Evolutionary conservation across 257 asterid genomes (phyloP), one percentile per base, ranked within the genome.

Genomic region (Scutellaria galericulata): DNA sequence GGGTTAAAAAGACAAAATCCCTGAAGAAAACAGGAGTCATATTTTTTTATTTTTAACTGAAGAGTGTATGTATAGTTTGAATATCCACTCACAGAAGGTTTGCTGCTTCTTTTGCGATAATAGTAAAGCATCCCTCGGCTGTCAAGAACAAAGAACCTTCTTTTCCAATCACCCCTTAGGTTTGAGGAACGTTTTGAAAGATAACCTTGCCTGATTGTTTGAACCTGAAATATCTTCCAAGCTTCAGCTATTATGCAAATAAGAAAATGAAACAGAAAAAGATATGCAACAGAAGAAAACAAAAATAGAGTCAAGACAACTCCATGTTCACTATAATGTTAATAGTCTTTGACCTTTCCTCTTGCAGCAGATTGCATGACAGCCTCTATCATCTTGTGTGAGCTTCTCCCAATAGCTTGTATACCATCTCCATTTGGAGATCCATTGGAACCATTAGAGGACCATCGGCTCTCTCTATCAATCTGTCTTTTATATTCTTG

Each of bases 41-140:
- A 46, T 47, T 20, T 15, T n/a, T 10, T n/a, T 1, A 31, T 60
- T 60, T 7, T 37, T 31, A 12, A 60, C 40, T 42, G 66, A 54
- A 37, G 45, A 63, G 51, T 15, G 50, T 61, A 57, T 52, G 58
- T 61, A 57, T 52, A 40, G 22, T 63, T 44, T 47, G 15, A 74
- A 74, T 62, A 75, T 79, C 79, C 66, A 90, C 98, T 87, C 82
- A 92, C 98, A 70, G 97, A 94, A 78, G 99, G 97, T 77, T 90
- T 95, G 87, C 97, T 90, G 78, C 89, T 89, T 84, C 94, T 86
- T 76, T 95, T 90, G 40, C 99, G 99, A 86, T 95, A 95, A 74
- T 95, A 95, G 83, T 95, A 95, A 85, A 95, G 81, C 99, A 95
- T 92, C 80, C 99, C 99, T 68, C 98, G 88, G 85, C 97, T 95